Percentiles rank a stretch among this genome's conserved stretches.
These are phyloP conservation scores for Mortierella sp. DNA, from an alignment of 371 early-diverging fungal genomes.

Conservation along the genomic window DNA sequence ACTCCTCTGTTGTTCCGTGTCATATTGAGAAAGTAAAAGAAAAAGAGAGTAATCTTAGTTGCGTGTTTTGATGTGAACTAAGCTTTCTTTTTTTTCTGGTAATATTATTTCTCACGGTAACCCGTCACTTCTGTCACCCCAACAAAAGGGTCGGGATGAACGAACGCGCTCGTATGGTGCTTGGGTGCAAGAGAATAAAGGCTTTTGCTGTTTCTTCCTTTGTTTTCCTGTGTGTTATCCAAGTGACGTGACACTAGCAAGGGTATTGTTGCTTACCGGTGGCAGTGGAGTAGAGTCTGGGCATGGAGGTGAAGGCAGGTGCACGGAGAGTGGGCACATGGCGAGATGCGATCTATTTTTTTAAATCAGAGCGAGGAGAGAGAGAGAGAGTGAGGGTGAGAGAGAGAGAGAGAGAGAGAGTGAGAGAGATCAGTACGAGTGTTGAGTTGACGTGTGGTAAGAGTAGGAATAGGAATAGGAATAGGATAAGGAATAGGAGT, in stretches of 20 bases:
- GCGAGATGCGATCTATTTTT: slow-evolving; percentile 68
- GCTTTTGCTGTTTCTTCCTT: not conserved
- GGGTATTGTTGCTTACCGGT: slow-evolving; percentile 67
- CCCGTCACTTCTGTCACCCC: slow-evolving; percentile 13
- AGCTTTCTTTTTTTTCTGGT: too few species aligned
- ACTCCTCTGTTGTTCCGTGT: slow-evolving; percentile 62
- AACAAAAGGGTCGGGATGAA: not conserved
- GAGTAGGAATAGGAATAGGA: too few species aligned
- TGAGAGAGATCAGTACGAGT: not conserved
- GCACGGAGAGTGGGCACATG: slow-evolving; percentile 68
- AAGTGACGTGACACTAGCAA: too few species aligned
- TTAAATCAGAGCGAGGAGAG: not conserved
- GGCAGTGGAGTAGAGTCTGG: slow-evolving; percentile 71
- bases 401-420: not conserved
- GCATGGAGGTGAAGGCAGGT: slow-evolving; percentile 67
- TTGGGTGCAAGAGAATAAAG: not conserved
- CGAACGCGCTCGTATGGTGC: not conserved
- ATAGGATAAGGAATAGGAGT: too few species aligned
- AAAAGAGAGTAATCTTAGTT: slow-evolving; percentile 11
- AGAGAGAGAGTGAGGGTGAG: not conserved
- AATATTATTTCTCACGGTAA: slow-evolving; percentile 42
- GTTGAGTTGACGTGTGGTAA: too few species aligned
- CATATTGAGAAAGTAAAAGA: not conserved
- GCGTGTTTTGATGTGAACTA: slow-evolving; percentile 2
- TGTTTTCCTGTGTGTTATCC: slow-evolving; percentile 67